These are phyloP conservation scores for Piper betle DNA, from an alignment of 164 flowering plant genomes.

Conservation along the genomic window DNA sequence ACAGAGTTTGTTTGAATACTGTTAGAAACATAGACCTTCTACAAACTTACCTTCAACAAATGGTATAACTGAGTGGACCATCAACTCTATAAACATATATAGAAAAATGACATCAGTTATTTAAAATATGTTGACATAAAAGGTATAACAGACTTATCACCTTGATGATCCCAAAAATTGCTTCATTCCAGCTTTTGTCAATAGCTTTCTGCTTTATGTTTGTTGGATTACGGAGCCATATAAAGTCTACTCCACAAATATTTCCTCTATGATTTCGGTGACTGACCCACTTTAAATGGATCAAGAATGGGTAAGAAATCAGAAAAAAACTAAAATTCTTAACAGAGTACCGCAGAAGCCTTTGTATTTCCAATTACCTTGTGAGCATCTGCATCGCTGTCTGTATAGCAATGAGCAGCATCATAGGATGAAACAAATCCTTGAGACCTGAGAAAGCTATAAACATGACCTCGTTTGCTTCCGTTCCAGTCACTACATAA, in stretches of 20 bases:
- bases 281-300: constrained; percentile 72
- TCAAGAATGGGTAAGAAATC: constrained; percentile 1
- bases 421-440: constrained; percentile 97
- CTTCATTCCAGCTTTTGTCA: constrained; percentile 84
- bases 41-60: too few species aligned
- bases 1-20: too few species aligned
- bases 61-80: too few species aligned
- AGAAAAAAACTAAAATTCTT: neutral
- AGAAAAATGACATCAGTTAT: too few species aligned
- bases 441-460: constrained; percentile 87
- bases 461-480: constrained; percentile 93
- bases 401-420: constrained; percentile 80
- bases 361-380: constrained; percentile 35
- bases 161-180: constrained; percentile 88
- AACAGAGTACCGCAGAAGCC: neutral
- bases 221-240: constrained; percentile 91
- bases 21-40: too few species aligned
- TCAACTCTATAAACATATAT: too few species aligned
- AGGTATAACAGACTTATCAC: constrained; percentile 14
- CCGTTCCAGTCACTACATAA: constrained; percentile 89
- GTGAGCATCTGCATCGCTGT: constrained; percentile 77
- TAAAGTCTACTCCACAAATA: constrained; percentile 93
- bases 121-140: neutral
- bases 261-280: constrained; percentile 92
- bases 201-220: constrained; percentile 51